Percentiles rank a stretch among this genome's conserved stretches.
Conservation (phyloP, 345 rosid genomes). For the Camelina hispida region DNA sequence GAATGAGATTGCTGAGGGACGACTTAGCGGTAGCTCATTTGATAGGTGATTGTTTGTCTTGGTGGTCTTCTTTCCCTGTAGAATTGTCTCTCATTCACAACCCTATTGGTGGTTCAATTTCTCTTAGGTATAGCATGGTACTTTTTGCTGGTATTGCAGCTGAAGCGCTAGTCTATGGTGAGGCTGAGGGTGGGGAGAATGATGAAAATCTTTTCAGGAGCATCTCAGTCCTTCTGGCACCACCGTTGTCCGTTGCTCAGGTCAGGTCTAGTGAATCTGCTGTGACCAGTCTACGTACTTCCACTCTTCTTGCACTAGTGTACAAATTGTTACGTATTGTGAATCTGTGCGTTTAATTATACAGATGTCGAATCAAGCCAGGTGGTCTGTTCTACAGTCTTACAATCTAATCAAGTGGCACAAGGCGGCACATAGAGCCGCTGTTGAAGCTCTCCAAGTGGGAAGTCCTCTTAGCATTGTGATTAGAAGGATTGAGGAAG, state of each 20-base stretch:
- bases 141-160: conserved; percentile 98
- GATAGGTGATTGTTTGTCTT: conserved; percentile 59
- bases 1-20: conserved; percentile 83
- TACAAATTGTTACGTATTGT: conserved; percentile 1
- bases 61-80: conserved; percentile 10
- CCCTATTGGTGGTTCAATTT: conserved; percentile 30
- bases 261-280: conserved; percentile 40
- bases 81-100: conserved; percentile 4
- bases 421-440: conserved; percentile 72
- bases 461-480: conserved; percentile 78
- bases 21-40: conserved; percentile 72
- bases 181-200: conserved; percentile 97
- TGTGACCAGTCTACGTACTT: conserved; percentile 8
- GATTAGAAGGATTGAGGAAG: conserved; percentile 79
- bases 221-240: conserved; percentile 77
- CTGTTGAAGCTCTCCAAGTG: conserved; percentile 80
- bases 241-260: conserved; percentile 84
- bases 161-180: conserved; percentile 88
- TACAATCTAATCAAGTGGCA: conserved; percentile 95
- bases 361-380: conserved; percentile 99
- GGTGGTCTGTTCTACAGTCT: conserved; percentile 89
- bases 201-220: conserved; percentile 94
- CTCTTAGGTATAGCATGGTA: conserved; percentile 87
- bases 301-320: conserved; percentile 7
- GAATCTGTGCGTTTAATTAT: conserved; percentile 8